Evolutionary conservation across 1,284 basidiomycete species (phyloP).

Genomic region (Pholiota adiposa): DNA sequence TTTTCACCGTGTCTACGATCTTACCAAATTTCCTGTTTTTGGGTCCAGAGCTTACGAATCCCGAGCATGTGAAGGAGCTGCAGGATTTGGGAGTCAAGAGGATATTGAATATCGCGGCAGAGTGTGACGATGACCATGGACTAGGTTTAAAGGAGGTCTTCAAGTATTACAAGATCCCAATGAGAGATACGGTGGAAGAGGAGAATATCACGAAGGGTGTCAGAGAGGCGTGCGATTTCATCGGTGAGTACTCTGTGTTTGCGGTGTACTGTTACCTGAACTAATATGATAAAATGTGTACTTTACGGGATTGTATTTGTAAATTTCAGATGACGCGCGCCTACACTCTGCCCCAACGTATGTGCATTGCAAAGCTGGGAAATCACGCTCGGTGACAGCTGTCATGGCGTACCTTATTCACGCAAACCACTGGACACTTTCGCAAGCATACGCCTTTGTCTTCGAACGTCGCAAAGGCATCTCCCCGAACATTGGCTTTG

Average conservation of each 20-base stretch:
- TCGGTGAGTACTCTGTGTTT: slow-evolving; percentile 63
- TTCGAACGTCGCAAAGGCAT: slow-evolving; percentile 89
- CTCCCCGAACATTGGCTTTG: slow-evolving; percentile 98
- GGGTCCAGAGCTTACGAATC: slow-evolving; percentile 83
- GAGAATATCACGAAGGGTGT: slow-evolving; percentile 86
- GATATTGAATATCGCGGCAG: slow-evolving; percentile 90
- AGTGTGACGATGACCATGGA: slow-evolving; percentile 85
- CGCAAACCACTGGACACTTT: slow-evolving; percentile 94
- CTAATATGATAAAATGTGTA: neutral
- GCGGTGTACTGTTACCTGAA: neutral
- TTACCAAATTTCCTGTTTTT: slow-evolving; percentile 90
- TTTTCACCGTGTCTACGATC: slow-evolving; percentile 85
- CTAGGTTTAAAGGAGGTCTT: slow-evolving; percentile 70
- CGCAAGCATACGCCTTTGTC: slow-evolving; percentile 89
- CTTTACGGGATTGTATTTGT: neutral
- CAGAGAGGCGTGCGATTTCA: slow-evolving; percentile 81
- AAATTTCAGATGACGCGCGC: slow-evolving; percentile 79
- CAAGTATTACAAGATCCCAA: slow-evolving; percentile 84
- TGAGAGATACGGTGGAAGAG: slow-evolving; percentile 96
- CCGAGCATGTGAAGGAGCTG: slow-evolving; percentile 78
- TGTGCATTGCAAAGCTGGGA: slow-evolving; percentile 97
- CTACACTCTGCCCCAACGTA: slow-evolving; percentile 89
- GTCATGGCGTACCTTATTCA: slow-evolving; percentile 98
- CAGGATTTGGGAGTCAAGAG: slow-evolving; percentile 79
- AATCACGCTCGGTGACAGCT: slow-evolving; percentile 94